Evolutionary conservation across 371 early-diverging fungal species (phyloP), one percentile per base, ranked within the genome.

Genomic region (Batkoa obscura): DNA sequence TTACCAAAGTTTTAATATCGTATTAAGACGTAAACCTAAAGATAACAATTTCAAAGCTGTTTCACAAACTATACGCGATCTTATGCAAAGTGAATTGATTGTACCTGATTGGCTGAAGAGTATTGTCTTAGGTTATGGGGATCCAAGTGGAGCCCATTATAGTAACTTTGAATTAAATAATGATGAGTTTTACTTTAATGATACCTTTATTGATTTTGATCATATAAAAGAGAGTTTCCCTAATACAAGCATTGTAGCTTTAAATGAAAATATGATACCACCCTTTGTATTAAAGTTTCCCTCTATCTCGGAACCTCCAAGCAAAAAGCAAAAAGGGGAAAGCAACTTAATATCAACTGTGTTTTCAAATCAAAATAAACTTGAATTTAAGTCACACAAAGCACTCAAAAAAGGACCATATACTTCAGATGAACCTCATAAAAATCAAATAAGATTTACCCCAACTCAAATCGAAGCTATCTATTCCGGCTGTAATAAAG

Each of bases 21-120:
- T 94, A 23, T 64, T 97, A 43, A 81, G 98, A 36, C 75, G 94
- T 41, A 78, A 78, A 47, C 79, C 90, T 23, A 74, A 79, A 48
- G 66, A 90, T 68, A 95, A 88, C 68, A 91, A 90, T 65, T 94
- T 94, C 63, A 89, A 87, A 64, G 75, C 86, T 1, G 87, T 91
- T 0, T 66, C 94, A 35, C 88, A 90, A 58, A 83, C 89, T 0
- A 81, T 93, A 34, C 81, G 93, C 12, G 87, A 86, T 56, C 62
- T 91, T 58, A 83, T 88, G 82, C 80, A 81, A 59, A 82, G 86
- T 32, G 58, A 75, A 1, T 51, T 66, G 5, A 74, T 74, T 30
- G 79, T 95, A 0, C 98, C 98, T 4, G 79, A 78, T 3, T 97
- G 96, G 96, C 66, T 96, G 30, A 76, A 82, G 30, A 76, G 86